Evolutionary conservation across 768 basidiomycete genomes (phyloP), one percentile per base, ranked within the genome.

Genomic region (Kwoniella bestiolae): DNA sequence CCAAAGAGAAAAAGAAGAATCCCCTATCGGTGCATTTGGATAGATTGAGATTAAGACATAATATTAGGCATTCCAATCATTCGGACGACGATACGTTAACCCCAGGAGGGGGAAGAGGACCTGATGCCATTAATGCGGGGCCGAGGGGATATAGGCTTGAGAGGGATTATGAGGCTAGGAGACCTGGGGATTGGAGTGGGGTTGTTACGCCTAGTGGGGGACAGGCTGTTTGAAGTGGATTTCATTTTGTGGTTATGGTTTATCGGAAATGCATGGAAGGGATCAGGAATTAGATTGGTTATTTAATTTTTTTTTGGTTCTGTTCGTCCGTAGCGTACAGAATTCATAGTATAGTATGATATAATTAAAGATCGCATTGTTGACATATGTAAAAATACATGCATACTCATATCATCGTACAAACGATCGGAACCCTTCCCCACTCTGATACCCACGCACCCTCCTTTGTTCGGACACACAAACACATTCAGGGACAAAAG

Each of bases 151-250:
- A 74, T 51, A 59, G 63, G n/a, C 26, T 25, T 5, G 56, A 70
- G 35, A 66, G 75, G 32, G 76, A 75, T n/a, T 76, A 78, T 57
- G 74, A 76, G 53, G 76, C 76, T 11, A 51, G 71, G 29, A 32
- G 75, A 58, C 75, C 75, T 31, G 75, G 75, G 14, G 75, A 77
- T 64, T 28, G n/a, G 46, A 32, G 18, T 55, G 52, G 32, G 29
- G 26, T 11, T 12, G n/a, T 12, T 32, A 18, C 52, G 23, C 52
- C 52, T 8, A 55, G 52, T 34, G 52, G 52, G 3, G 31, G 16
- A 16, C 5, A 55, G 18, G 52, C 52, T 55, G 52, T 55, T 21
- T 55, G 31, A 25, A 18, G 6, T 9, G 14, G 29, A 3, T 23
- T 23, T 11, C 9, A 26, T 25, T n/a, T n/a, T n/a, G n/a, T 25